Percentiles rank a stretch among this genome's conserved stretches.
phyloP scores from a whole-genome alignment of 495 filamentous ascomycete genomes.

The Poronia punctata region DNA sequence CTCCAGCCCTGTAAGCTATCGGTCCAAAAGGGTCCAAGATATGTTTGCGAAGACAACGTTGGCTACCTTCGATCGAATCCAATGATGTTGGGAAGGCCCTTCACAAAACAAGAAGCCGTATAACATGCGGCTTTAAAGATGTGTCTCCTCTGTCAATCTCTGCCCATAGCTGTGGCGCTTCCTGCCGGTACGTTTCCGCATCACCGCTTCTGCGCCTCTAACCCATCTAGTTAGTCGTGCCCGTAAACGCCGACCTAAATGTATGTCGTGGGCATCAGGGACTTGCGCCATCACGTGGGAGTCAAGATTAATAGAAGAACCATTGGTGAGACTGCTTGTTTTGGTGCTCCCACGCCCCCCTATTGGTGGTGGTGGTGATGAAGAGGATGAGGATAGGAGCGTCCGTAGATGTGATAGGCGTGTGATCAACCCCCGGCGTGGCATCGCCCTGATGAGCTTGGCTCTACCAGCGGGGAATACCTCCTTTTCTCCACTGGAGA shows the following conservation, averaged over 20 bases:
- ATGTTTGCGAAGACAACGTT: constrained; percentile 12
- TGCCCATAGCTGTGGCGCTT: constrained; percentile 4
- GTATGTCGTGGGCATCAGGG: too few species aligned
- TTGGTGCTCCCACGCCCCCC: too few species aligned
- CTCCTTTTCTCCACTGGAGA: background rate
- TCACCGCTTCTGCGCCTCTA: constrained; percentile 18
- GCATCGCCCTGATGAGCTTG: constrained; percentile 2
- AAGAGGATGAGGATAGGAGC: constrained; percentile 9
- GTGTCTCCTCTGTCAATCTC: background rate
- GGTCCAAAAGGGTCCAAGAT: constrained; percentile 26
- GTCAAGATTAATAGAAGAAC: too few species aligned
- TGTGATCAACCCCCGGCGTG: constrained; percentile 15
- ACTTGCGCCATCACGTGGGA: too few species aligned
- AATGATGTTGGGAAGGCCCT: constrained; percentile 17
- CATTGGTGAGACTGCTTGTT: too few species aligned
- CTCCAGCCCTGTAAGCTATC: constrained; percentile 10
- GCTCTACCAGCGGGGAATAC: background rate
- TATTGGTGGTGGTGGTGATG: too few species aligned
- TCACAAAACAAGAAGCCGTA: constrained; percentile 8
- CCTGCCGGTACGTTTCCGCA: constrained; percentile 18
- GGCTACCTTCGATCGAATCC: constrained; percentile 19
- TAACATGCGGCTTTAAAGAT: constrained; percentile 2
- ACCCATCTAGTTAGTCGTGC: constrained; percentile 20
- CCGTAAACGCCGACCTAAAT: constrained; percentile 16
- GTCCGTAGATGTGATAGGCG: constrained; percentile 20